Percentiles rank a stretch among this genome's conserved stretches.
Conservation (phyloP, 495 filamentous ascomycete genomes). For the Penicillium diatomitis region DNA sequence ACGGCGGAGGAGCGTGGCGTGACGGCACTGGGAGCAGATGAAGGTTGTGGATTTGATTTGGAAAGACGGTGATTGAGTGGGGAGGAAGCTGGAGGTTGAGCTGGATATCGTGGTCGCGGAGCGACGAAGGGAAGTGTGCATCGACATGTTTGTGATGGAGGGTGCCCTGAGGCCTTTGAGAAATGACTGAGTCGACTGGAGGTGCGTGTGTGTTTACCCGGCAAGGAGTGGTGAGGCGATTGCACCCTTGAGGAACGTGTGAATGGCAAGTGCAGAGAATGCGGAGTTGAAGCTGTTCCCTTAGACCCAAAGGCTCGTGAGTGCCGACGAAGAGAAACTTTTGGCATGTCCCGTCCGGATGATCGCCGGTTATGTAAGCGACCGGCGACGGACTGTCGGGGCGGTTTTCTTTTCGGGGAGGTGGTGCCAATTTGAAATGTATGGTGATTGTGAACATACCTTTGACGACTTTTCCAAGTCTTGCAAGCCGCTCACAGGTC, state of each 20-base stretch:
- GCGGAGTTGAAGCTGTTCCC: conserved; percentile 12
- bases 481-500: too few relatives aligned
- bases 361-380: conserved; percentile 23
- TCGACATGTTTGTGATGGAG: conserved; percentile 20
- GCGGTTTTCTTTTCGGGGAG: conserved; percentile 2
- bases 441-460: too few relatives aligned
- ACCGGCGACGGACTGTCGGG: conserved; percentile 7
- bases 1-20: conserved; percentile 81
- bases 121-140: conserved; percentile 37
- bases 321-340: conserved; percentile 18
- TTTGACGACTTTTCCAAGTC: too few relatives aligned
- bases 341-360: conserved; percentile 11
- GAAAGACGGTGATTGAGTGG: conserved; percentile 16
- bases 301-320: neutral
- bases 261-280: conserved; percentile 6
- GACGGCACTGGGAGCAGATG: conserved; percentile 49
- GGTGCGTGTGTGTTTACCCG: too few relatives aligned
- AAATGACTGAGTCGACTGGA: too few relatives aligned
- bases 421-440: too few relatives aligned
- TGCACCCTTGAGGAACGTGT: neutral
- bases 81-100: conserved; percentile 20
- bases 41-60: conserved; percentile 27
- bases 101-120: conserved; percentile 24
- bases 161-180: neutral
- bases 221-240: too few relatives aligned